These are phyloP conservation scores for Mycosarcoma maydis DNA, from an alignment of 1,284 basidiomycete species.

Conservation along the genomic window DNA sequence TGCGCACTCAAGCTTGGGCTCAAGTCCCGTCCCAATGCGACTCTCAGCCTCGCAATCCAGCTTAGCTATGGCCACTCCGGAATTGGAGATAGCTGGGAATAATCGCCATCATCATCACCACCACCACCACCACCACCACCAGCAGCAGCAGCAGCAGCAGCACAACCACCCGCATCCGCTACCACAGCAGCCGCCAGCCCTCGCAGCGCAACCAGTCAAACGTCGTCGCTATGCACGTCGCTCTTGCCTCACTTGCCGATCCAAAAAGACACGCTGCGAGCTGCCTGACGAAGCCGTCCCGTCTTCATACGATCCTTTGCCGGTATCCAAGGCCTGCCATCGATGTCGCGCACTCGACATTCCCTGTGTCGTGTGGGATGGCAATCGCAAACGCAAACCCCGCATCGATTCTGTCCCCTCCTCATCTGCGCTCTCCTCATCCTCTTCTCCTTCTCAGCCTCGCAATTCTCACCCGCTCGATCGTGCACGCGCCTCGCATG, in stretches of 20 bases:
- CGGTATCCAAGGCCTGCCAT: conserved; percentile 29
- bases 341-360: conserved; percentile 34
- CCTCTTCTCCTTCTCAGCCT: neutral
- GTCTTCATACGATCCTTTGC: conserved; percentile 32
- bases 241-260: conserved; percentile 44
- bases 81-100: too few relatives aligned
- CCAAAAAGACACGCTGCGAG: conserved; percentile 48
- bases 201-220: conserved; percentile 10
- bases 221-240: conserved; percentile 34
- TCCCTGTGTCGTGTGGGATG: conserved; percentile 48
- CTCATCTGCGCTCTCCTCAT: neutral
- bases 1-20: too few relatives aligned
- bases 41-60: too few relatives aligned
- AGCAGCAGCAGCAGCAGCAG: neutral
- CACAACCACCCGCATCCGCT: neutral
- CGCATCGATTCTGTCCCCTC: conserved; percentile 2
- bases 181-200: too few relatives aligned
- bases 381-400: conserved; percentile 38
- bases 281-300: conserved; percentile 33
- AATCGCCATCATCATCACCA: too few relatives aligned
- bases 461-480: neutral
- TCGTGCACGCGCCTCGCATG: neutral
- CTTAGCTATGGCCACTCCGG: too few relatives aligned
- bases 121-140: neutral
- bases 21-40: too few relatives aligned